Evolutionary conservation across 106 monocot genomes (phyloP).

Genomic region (Iris macrosiphon): DNA sequence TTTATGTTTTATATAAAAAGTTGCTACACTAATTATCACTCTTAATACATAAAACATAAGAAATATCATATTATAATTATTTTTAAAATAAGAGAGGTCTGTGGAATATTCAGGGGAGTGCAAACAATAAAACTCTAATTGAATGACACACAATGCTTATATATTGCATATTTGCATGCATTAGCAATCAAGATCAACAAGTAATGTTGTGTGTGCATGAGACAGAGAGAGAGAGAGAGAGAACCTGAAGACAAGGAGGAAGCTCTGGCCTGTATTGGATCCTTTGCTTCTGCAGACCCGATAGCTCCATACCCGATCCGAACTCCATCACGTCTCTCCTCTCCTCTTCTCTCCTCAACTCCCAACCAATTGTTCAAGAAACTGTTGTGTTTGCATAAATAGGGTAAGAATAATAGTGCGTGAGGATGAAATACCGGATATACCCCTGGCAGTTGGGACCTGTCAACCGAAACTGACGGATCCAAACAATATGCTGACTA

Average conservation of each 20-base stretch:
- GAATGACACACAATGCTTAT: too few species aligned
- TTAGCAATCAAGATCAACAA: background rate
- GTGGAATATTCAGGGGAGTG: too few species aligned
- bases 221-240: background rate
- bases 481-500: too few species aligned
- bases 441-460: conserved; percentile 11
- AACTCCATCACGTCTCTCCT: conserved; percentile 1
- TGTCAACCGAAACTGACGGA: too few species aligned
- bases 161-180: background rate
- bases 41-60: too few species aligned
- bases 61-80: too few species aligned
- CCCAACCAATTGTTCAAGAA: too few species aligned
- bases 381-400: too few species aligned
- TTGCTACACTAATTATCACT: too few species aligned
- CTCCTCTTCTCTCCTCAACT: background rate
- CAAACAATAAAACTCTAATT: too few species aligned
- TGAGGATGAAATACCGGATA: background rate
- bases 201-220: background rate
- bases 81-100: too few species aligned
- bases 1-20: too few species aligned
- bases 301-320: conserved; percentile 27
- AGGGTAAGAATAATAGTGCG: background rate
- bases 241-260: conserved; percentile 34
- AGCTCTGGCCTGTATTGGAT: conserved; percentile 26
- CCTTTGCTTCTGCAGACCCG: conserved; percentile 28